These are phyloP conservation scores for Beauveria australis DNA, from an alignment of 2,329 filamentous ascomycete species.

Conservation along the genomic window DNA sequence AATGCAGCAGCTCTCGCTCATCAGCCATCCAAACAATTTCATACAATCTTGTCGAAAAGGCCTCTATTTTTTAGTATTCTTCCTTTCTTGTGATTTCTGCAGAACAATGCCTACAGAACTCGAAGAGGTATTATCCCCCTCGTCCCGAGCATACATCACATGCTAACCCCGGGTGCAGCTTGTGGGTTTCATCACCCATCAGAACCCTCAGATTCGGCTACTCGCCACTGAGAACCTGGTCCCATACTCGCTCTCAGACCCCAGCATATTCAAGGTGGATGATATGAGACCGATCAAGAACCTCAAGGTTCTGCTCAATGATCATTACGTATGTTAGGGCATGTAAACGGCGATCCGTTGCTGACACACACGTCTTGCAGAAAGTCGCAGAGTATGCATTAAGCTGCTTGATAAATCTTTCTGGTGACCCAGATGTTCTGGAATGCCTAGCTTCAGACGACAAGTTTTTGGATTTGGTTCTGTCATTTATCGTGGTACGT, in stretches of 20 bases:
- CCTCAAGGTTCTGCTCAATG: conserved; percentile 76
- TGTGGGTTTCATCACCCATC: conserved; percentile 87
- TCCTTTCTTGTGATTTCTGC: neutral
- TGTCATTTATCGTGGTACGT: conserved; percentile 67
- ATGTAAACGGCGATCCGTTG: neutral
- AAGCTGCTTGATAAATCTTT: conserved; percentile 82
- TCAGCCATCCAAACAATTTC: neutral
- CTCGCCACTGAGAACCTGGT: conserved; percentile 81
- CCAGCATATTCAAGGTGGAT: conserved; percentile 74
- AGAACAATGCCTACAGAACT: conserved; percentile 65
- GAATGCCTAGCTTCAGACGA: conserved; percentile 69
- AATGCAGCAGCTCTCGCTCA: neutral
- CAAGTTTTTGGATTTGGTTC: conserved; percentile 65
- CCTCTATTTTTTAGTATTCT: conserved; percentile 8
- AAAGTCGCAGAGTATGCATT: conserved; percentile 89
- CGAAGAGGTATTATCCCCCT: conserved; percentile 52
- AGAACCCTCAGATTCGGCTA: conserved; percentile 82
- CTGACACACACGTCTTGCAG: conserved; percentile 52
- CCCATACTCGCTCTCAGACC: conserved; percentile 67
- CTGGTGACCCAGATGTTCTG: conserved; percentile 68
- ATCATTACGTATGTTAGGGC: conserved; percentile 62
- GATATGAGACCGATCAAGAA: conserved; percentile 74
- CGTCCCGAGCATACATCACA: neutral
- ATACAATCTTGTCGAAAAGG: conserved; percentile 2
- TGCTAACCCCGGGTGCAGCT: conserved; percentile 45